Conservation (phyloP, 1,139 yeast genomes). For the Pichia norvegensis region DNA sequence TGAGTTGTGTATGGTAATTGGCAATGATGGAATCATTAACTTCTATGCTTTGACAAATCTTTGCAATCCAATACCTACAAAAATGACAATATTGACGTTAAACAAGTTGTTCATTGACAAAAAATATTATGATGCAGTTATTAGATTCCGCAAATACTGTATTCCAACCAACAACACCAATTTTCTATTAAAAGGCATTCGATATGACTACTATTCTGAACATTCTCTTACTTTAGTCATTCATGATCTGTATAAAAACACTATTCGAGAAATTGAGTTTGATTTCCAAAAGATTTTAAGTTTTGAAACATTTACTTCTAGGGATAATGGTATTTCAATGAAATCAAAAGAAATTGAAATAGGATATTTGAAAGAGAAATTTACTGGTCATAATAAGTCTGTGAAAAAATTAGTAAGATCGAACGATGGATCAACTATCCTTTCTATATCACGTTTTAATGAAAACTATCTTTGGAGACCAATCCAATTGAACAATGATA, state of each 20-base stretch:
- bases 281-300: constrained; percentile 32
- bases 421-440: constrained; percentile 47
- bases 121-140: constrained; percentile 7
- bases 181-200: constrained; percentile 12
- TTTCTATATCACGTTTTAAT: constrained; percentile 45
- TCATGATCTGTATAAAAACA: constrained; percentile 43
- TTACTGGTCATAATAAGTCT: constrained; percentile 83
- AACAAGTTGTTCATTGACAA: constrained; percentile 9
- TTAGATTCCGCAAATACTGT: constrained; percentile 22
- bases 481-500: constrained; percentile 28
- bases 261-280: constrained; percentile 39
- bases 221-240: constrained; percentile 35
- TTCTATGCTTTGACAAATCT: constrained; percentile 47
- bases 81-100: constrained; percentile 11
- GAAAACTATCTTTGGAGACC: constrained; percentile 66
- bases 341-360: constrained; percentile 9
- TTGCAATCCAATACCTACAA: constrained; percentile 38
- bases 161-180: constrained; percentile 21
- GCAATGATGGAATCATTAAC: constrained; percentile 37
- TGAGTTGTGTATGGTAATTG: constrained; percentile 53
- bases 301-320: constrained; percentile 12
- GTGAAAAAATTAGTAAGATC: constrained; percentile 62
- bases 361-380: constrained; percentile 40
- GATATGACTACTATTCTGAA: constrained; percentile 12
- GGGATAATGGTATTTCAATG: not conserved